Base-by-base conservation (phyloP, 805 yeast species). In the Kluyveromyces siamensis region DNA sequence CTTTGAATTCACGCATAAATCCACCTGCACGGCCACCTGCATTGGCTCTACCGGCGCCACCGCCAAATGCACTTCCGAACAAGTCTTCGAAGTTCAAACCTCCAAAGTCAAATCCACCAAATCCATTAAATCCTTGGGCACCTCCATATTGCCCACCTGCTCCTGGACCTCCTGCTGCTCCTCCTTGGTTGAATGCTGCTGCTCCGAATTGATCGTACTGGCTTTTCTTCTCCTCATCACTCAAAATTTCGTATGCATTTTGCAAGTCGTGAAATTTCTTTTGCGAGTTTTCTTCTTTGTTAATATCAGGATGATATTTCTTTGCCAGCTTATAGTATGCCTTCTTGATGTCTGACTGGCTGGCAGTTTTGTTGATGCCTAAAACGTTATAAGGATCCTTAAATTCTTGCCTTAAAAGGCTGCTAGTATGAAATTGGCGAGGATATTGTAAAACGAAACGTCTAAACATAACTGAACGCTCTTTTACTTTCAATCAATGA, bases 171-270 rank as follows among this genome's bases (percentile, higher is more conserved):
- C 72, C 76, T n/a, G 73, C 67, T 45, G 72, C 72, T 8, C 79
- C 83, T 53, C 73, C 75, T 17, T 75, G 72, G 54, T 80, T 87
- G 62, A 88, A 88, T 0, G 93, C 96, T 10, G 89, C 76, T 0
- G 96, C 74, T 1, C 99, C 99, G 68, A 77, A 90, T 60, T 86
- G 95, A 63, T 93, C 99, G 59, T 81, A 93, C 62, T 93, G 96
- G 47, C 83, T 78, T 59, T 88, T 80, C 74, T 91, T 91, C 18
- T 78, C 79, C 47, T 87, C 85, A 64, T 89, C 95, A 41, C 88
- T 81, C 60, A 93, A 73, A 37, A 93, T 79, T 67, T 93, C 99
- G 62, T 95, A 93, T 1, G 97, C 95, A 54, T 86, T 93, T 63
- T 91, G 98, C 55, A 93, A 78, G 59, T 86, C 87, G 61, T 93